Percentiles rank a stretch among this genome's conserved stretches.
Conservation (phyloP, 768 basidiomycete genomes). For the Boletus rex-veris region DNA sequence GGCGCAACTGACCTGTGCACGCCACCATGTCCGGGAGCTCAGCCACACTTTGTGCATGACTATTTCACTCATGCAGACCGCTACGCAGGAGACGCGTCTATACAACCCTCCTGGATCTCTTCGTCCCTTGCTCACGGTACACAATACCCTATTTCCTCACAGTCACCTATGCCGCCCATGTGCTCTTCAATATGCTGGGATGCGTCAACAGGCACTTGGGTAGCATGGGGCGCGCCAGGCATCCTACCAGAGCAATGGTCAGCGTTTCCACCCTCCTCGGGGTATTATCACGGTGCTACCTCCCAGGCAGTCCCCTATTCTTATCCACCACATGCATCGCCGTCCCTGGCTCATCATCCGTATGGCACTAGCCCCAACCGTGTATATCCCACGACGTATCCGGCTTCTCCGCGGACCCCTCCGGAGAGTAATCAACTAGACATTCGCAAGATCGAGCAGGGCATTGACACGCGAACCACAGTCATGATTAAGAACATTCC, state of each 20-base stretch:
- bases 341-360: conserved; percentile 18
- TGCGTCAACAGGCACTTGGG: conserved; percentile 26
- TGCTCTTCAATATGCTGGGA: conserved; percentile 31
- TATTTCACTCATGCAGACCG: conserved; percentile 28
- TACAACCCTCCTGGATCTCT: conserved; percentile 28
- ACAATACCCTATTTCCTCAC: conserved; percentile 29
- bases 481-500: conserved; percentile 93
- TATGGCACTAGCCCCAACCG: conserved; percentile 19
- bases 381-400: conserved; percentile 20
- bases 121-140: conserved; percentile 24
- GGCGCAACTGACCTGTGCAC: conserved; percentile 26
- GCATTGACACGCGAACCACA: conserved; percentile 76
- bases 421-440: conserved; percentile 59
- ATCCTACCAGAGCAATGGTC: conserved; percentile 30
- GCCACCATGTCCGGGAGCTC: conserved; percentile 16
- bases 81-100: conserved; percentile 17
- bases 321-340: conserved; percentile 27
- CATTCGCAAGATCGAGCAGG: conserved; percentile 68
- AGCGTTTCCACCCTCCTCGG: conserved; percentile 23
- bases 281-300: conserved; percentile 26
- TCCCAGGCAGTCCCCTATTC: conserved; percentile 25
- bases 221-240: conserved; percentile 28
- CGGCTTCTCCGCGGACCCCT: conserved; percentile 26
- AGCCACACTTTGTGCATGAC: conserved; percentile 25
- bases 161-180: conserved; percentile 27